Evolutionary conservation across 495 filamentous ascomycete species (phyloP).

Genomic region (Opeltia flavorubescens): DNA sequence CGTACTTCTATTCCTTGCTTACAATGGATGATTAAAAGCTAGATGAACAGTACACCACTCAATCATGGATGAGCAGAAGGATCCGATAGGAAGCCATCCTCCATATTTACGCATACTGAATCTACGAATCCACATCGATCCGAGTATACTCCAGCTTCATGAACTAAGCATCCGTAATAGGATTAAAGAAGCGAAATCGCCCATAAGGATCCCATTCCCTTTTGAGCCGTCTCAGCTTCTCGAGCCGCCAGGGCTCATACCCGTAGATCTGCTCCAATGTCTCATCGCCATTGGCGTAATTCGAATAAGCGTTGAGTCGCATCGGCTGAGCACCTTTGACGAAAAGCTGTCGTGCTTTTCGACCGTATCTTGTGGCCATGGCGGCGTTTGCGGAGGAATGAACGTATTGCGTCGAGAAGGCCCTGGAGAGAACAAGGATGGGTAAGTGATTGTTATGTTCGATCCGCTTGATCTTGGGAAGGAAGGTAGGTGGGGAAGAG

Average conservation of each 20-base stretch:
- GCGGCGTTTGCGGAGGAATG: slow-evolving; percentile 20
- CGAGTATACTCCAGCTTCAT: too few relatives aligned
- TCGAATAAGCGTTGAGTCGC: slow-evolving; percentile 36
- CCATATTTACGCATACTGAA: too few relatives aligned
- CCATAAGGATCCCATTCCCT: slow-evolving; percentile 38
- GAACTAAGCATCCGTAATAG: too few relatives aligned
- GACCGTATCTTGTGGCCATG: slow-evolving; percentile 22
- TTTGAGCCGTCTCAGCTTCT: slow-evolving; percentile 32
- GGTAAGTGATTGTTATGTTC: not conserved
- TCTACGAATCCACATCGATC: too few relatives aligned
- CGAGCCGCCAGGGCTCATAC: slow-evolving; percentile 31
- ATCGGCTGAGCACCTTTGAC: slow-evolving; percentile 24
- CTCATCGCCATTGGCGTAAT: slow-evolving; percentile 46
- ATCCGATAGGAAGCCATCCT: too few relatives aligned
- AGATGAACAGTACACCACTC: too few relatives aligned
- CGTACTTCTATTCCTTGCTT: too few relatives aligned
- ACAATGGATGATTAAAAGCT: too few relatives aligned
- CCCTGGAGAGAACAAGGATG: slow-evolving; percentile 14
- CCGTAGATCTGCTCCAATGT: slow-evolving; percentile 32
- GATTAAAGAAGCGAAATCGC: slow-evolving; percentile 39
- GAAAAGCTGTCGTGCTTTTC: slow-evolving; percentile 29
- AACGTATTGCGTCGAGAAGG: slow-evolving; percentile 29
- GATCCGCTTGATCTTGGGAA: not conserved
- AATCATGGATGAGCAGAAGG: too few relatives aligned
- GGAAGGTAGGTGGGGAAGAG: not conserved